Evolutionary conservation across 352 stramenopile genomes (phyloP).

Genomic region (Globisporangium heterothallicum): DNA sequence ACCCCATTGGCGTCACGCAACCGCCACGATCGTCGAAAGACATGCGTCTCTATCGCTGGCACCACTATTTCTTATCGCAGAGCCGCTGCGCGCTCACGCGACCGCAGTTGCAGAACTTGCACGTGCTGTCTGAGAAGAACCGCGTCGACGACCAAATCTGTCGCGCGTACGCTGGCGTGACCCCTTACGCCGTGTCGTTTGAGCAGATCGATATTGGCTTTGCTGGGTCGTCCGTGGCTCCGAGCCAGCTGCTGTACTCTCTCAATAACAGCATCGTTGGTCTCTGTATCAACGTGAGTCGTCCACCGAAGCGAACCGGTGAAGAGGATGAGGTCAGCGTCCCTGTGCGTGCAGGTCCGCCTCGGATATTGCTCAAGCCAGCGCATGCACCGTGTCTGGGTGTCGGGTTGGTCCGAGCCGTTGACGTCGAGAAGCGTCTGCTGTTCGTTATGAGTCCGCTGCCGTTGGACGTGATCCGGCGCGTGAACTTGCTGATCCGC

Average conservation of each 20-base stretch:
- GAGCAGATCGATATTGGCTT: constrained; percentile 60
- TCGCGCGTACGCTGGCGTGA: constrained; percentile 37
- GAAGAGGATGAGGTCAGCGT: constrained; percentile 12
- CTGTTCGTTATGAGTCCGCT: constrained; percentile 70
- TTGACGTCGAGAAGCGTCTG: constrained; percentile 46
- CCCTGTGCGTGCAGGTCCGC: too few relatives aligned
- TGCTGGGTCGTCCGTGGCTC: constrained; percentile 47
- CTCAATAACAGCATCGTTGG: constrained; percentile 72
- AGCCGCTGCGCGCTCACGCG: constrained; percentile 27
- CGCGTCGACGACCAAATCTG: constrained; percentile 49
- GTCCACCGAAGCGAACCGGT: not conserved
- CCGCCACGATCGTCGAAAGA: constrained; percentile 76
- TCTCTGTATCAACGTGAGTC: constrained; percentile 52
- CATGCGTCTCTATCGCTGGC: constrained; percentile 69
- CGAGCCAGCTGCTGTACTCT: constrained; percentile 68
- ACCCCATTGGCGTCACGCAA: constrained; percentile 54
- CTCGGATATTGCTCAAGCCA: constrained; percentile 51
- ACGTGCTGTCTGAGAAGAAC: constrained; percentile 67
- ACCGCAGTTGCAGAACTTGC: constrained; percentile 52
- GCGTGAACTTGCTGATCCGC: constrained; percentile 72
- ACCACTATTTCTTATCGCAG: constrained; percentile 73
- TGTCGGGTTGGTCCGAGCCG: constrained; percentile 56
- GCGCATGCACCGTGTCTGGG: constrained; percentile 59
- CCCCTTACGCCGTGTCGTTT: constrained; percentile 50
- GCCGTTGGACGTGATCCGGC: constrained; percentile 35